Evolutionary conservation across 345 rosid genomes (phyloP).

Genomic region (Sonneratia caseolaris): DNA sequence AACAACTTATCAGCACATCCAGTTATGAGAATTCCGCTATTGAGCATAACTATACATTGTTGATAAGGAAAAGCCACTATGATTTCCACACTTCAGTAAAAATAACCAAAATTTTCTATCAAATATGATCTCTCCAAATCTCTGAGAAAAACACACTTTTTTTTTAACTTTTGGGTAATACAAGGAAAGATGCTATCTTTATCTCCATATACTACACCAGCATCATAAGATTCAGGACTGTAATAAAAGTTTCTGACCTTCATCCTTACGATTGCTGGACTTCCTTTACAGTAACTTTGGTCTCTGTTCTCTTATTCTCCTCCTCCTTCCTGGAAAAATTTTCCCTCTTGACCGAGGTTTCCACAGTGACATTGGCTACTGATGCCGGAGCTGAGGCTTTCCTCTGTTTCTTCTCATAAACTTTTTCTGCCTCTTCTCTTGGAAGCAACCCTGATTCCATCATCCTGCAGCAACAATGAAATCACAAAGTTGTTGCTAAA

Average conservation of each 20-base stretch:
- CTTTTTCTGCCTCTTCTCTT: slow-evolving; percentile 52
- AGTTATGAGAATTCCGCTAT: too few relatives aligned
- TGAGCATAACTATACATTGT: not conserved
- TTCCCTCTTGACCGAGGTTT: slow-evolving; percentile 24
- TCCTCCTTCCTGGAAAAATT: slow-evolving; percentile 17
- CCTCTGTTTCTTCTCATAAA: slow-evolving; percentile 51
- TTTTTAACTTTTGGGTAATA: too few relatives aligned
- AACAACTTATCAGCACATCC: too few relatives aligned
- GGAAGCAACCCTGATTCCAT: slow-evolving; percentile 93
- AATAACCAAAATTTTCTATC: too few relatives aligned
- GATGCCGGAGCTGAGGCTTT: slow-evolving; percentile 43
- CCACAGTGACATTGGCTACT: slow-evolving; percentile 30
- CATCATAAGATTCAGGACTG: not conserved
- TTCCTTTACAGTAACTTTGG: slow-evolving; percentile 28
- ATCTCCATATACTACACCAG: too few relatives aligned
- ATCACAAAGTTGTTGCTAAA: not conserved
- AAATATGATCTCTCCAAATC: too few relatives aligned
- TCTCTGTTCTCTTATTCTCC: slow-evolving; percentile 34
- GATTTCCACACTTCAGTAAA: too few relatives aligned
- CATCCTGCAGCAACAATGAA: slow-evolving; percentile 49
- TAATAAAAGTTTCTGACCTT: not conserved
- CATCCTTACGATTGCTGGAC: slow-evolving; percentile 29
- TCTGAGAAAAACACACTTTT: too few relatives aligned
- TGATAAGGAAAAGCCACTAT: not conserved
- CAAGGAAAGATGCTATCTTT: too few relatives aligned